Base-by-base conservation (phyloP, 768 basidiomycete genomes). In the Rhodotorula toruloides region DNA sequence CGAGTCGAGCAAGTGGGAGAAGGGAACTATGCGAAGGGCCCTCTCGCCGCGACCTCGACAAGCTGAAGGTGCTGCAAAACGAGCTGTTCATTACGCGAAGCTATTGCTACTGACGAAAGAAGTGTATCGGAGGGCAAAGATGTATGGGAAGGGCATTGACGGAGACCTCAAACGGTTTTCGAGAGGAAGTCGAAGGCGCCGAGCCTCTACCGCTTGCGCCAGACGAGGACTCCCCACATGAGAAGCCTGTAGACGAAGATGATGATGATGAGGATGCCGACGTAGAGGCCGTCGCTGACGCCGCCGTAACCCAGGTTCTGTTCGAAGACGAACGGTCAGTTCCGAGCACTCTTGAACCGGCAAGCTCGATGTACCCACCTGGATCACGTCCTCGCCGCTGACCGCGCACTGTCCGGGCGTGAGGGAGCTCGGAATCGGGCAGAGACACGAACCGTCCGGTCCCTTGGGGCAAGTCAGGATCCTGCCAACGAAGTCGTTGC, bases 401-500 rank as follows among this genome's bases (percentile, higher is more conserved):
- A 84, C 77, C 0, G 81, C 82, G 66, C 83, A 84, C 32, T 57
- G 29, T 10, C 76, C 74, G 25, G 80, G 77, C 17, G 80, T 78
- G 47, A 76, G 66, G 3, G 82, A 81, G 19, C 81, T 80, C 17
- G 83, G 81, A 72, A 83, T 84, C 7, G 82, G 81, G 63, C 84
- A 85, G 13, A 73, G 68, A 63, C 83, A 84, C 12, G 73, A 57
- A 6, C 77, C 80, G 47, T 80, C 74, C 13, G 74, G 63, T 6
- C 40, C 46, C 12, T 76, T 79, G 11, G 75, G 57, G 74, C 83
- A 84, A 5, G 66, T 71, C 74, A 85, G 82, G 10, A 70, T 76
- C 13, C 83, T 71, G 2, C 82, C 84, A 40, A 77, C 75, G 31
- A 85, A 73, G 72, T 85, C 84, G 31, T 82, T 83, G 78, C 81